Base-by-base conservation (phyloP, 495 filamentous ascomycete species). In the Tuber aestivum region DNA sequence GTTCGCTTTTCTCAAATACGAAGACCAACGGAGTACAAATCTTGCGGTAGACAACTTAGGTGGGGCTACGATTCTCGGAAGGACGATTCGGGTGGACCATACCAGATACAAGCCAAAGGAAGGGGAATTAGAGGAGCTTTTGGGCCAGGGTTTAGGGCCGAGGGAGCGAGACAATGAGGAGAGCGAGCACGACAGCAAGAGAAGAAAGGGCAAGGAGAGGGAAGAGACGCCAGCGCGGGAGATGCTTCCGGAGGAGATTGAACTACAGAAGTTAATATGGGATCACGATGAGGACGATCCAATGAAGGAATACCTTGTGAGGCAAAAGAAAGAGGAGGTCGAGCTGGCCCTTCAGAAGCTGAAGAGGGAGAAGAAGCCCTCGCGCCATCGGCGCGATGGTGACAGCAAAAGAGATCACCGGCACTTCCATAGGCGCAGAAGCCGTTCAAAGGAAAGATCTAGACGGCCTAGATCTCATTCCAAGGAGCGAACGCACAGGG, bases 1-100 rank as follows among this genome's bases (percentile, higher is more conserved):
- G 1, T 99, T 97, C 79, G 93, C 91, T 2, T 99, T 94, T 86
- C 87, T 99, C 72, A 99, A 99, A 84, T 99, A 97, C 84, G 95
- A 99, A 83, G 95, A 99, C 84, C 95, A 99, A 87, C 90, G 96
- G 75, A 97, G 94, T 83, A 95, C 92, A 61, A 94, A 97, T 84
- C 86, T 99, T 45, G 95, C 95, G 2, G 95, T 99, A 3, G 95
- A 99, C 84, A 99, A 99, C 83, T 84, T 99, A 9, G 92, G 93
- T 69, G 95, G 95, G 23, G 90, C 94, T 38, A 91, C 88, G 41
- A 91, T 99, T 27, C 87, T 93, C 83, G 94, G 94, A 0, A 87
- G 95, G 69, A 84, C 92, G 70, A 83, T 99, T 56, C 90, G 92
- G 77, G 95, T 99, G 6, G 95, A 99, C 84, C 95, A 99, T 84